phyloP scores from a whole-genome alignment of 2,329 filamentous ascomycete genomes.

The Penicillium digitatum region DNA sequence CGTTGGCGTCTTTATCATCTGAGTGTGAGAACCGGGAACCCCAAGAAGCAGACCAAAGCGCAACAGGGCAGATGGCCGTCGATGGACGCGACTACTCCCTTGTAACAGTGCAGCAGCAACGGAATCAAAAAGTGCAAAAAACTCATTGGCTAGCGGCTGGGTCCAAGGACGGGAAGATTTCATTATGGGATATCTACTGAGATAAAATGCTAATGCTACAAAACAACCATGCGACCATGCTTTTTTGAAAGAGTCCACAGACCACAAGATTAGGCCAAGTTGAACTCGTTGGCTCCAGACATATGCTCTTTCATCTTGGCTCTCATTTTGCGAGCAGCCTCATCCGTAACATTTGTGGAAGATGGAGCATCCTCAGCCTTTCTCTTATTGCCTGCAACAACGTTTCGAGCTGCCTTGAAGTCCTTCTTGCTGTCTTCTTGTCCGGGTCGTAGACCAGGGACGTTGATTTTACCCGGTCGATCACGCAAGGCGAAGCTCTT shows the following conservation, averaged over 20 bases:
- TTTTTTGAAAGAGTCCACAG: conserved; percentile 2
- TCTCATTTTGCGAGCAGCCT: conserved; percentile 53
- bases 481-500: conserved; percentile 92
- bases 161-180: conserved; percentile 91
- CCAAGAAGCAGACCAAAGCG: not conserved
- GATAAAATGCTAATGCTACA: conserved; percentile 26
- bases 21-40: not conserved
- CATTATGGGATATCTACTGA: conserved; percentile 90
- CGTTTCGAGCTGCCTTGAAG: conserved; percentile 44
- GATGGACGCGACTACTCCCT: conserved; percentile 20
- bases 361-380: conserved; percentile 29
- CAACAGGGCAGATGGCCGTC: conserved; percentile 3
- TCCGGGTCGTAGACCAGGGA: conserved; percentile 49
- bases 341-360: conserved; percentile 37
- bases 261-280: conserved; percentile 47
- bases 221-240: conserved; percentile 25
- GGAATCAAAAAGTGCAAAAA: conserved; percentile 60
- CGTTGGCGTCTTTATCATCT: not conserved
- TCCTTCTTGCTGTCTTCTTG: conserved; percentile 47
- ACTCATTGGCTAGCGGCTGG: conserved; percentile 89
- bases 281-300: conserved; percentile 55
- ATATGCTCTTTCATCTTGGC: conserved; percentile 51
- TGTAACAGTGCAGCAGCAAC: conserved; percentile 58
- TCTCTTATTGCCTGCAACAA: conserved; percentile 35
- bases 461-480: conserved; percentile 72